Evolutionary conservation across 192 early-diverging fungal genomes (phyloP), one percentile per base, ranked within the genome.

Genomic region (Coemansia sp.): DNA sequence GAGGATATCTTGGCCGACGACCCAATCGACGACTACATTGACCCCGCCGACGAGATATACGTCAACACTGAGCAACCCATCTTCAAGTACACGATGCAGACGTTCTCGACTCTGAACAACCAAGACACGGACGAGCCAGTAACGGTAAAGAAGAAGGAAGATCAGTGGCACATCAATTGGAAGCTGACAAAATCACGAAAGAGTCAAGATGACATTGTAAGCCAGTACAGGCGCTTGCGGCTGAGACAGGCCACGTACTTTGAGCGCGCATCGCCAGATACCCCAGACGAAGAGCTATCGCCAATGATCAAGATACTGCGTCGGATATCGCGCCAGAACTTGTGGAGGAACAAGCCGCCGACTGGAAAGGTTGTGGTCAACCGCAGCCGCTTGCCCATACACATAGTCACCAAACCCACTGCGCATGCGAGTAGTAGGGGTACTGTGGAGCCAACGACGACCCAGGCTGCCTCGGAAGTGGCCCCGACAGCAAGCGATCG

Each of bases 61-160:
- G 62, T 76, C 51, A 84, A 76, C 65, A 29, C 59, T 3, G 70
- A 64, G 40, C 51, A 81, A 0, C 63, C 77, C 6, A 74, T 87
- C 13, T 22, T 74, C 19, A 50, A 83, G 36, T 89, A 78, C 53
- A 59, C 53, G 3, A 9, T 88, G 50, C 62, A 72, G 13, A 62
- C 78, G 2, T 74, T 75, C 32, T 87, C 84, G 8, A 81, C 78
- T 17, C 42, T 86, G 1, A 84, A 86, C 62, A 66, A 71, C 42
- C 64, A 65, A 34, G 66, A 77, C 24, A 74, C 72, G 0, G 66
- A 63, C 19, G 75, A 71, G n/a, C 74, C 82, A 0, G 64, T 88
- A 6, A 66, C 64, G 15, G 61, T 86, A 34, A 70, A 55, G 66
- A 70, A 56, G 51, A 71, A 63, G 41, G 58, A 62, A 5, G 80